These are phyloP conservation scores for Trichocladium uniseriatum DNA, from an alignment of 495 filamentous ascomycete genomes.

Conservation along the genomic window DNA sequence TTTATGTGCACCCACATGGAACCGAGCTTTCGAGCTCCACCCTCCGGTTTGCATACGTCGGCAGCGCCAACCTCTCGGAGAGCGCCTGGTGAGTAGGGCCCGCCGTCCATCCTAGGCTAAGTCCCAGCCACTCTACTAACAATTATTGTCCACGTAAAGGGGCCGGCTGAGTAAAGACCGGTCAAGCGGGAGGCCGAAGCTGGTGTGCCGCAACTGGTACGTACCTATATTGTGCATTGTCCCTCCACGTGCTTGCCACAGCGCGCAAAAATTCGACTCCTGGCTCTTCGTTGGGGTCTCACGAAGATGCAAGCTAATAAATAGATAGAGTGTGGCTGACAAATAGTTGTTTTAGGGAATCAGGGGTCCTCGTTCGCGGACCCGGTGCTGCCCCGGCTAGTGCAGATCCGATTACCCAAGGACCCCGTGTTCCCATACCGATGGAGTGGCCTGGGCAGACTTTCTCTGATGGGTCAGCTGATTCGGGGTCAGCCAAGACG, in stretches of 20 bases:
- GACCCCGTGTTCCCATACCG: conserved; percentile 52
- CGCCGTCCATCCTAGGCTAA: background rate
- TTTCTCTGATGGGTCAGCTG: background rate
- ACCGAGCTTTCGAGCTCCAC: background rate
- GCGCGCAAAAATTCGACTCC: too few species aligned
- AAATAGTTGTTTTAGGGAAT: too few species aligned
- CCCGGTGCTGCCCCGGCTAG: too few species aligned
- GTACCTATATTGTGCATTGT: too few species aligned
- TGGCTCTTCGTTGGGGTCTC: too few species aligned
- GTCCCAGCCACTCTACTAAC: too few species aligned
- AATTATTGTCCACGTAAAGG: conserved; percentile 6
- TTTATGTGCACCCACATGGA: conserved; percentile 49
- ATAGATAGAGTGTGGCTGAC: too few species aligned
- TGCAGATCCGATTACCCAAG: background rate
- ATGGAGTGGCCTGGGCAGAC: conserved; percentile 51
- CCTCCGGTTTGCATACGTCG: conserved; percentile 67
- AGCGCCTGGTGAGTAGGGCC: conserved; percentile 65
- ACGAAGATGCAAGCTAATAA: too few species aligned
- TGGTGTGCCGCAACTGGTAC: conserved; percentile 77
- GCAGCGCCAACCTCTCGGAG: conserved; percentile 84
- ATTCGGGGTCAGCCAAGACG: background rate
- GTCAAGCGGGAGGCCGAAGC: conserved; percentile 51
- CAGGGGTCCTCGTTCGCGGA: conserved; percentile 67
- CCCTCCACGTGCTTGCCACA: too few species aligned
- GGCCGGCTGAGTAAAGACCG: conserved; percentile 57